A percentile compares a stretch with the other conserved stretches of the same genome.
Conservation (phyloP, 176 grass and related monocot genomes). For the Olyra latifolia region DNA sequence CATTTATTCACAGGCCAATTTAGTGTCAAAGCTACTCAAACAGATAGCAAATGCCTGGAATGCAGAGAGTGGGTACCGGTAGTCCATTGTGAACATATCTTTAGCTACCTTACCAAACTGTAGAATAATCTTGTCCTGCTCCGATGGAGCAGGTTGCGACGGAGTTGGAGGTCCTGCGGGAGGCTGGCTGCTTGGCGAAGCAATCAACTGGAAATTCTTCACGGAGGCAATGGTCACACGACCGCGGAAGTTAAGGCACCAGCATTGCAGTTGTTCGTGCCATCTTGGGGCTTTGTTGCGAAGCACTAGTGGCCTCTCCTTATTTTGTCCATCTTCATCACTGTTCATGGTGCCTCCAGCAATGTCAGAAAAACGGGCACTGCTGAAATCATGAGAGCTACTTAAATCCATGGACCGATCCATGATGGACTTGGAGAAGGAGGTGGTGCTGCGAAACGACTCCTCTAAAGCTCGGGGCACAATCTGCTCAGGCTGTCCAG, state of each 20-base stretch:
- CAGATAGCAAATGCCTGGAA: constrained; percentile 96
- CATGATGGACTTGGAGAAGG: constrained; percentile 75
- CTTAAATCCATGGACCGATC: constrained; percentile 72
- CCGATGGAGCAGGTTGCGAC: constrained; percentile 32
- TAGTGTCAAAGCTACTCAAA: constrained; percentile 99
- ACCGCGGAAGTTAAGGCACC: constrained; percentile 96
- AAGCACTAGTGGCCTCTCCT: constrained; percentile 87
- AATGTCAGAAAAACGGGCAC: constrained; percentile 64
- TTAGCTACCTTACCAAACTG: constrained; percentile 95
- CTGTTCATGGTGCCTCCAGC: constrained; percentile 17
- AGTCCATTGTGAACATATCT: constrained; percentile 99
- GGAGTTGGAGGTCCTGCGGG: constrained; percentile 37
- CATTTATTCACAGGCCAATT: constrained; percentile 88
- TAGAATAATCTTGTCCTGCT: constrained; percentile 84
- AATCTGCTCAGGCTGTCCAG: constrained; percentile 78
- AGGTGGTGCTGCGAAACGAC: constrained; percentile 72
- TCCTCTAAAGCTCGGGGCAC: constrained; percentile 63
- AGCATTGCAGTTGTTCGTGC: constrained; percentile 97
- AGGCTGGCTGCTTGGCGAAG: constrained; percentile 42
- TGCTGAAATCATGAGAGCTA: constrained; percentile 68
- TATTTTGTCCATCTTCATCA: constrained; percentile 21
- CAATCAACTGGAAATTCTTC: constrained; percentile 97
- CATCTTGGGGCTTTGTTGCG: constrained; percentile 92
- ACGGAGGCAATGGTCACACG: constrained; percentile 90
- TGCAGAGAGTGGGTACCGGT: constrained; percentile 80